phyloP scores from a whole-genome alignment of 352 stramenopile species.

The Plasmopara halstedii region DNA sequence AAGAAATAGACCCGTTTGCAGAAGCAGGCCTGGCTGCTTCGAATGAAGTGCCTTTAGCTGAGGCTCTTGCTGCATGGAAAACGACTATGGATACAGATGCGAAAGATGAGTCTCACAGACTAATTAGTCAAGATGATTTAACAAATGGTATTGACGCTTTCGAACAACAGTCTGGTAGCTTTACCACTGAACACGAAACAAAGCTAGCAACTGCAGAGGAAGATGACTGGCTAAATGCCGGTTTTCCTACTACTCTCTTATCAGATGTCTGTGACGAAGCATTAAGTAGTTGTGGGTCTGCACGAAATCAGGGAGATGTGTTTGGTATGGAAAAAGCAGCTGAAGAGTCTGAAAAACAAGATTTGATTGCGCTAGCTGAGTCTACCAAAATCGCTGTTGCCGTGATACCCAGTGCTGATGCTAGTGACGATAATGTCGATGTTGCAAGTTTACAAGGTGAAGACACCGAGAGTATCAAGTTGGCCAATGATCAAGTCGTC shows the following conservation, averaged over 20 bases:
- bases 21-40: constrained; percentile 20
- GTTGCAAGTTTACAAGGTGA: neutral
- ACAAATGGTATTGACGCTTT: neutral
- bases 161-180: constrained; percentile 1
- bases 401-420: neutral
- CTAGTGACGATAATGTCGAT: constrained; percentile 4
- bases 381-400: neutral
- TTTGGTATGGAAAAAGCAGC: neutral
- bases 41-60: constrained; percentile 16
- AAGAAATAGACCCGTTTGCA: constrained; percentile 24
- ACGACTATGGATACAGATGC: constrained; percentile 2
- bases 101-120: neutral
- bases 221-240: neutral
- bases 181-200: neutral
- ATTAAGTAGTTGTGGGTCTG: neutral
- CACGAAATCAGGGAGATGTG: neutral
- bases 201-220: neutral
- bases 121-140: neutral
- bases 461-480: constrained; percentile 1
- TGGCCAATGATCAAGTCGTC: constrained; percentile 1
- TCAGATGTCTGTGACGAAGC: constrained; percentile 3
- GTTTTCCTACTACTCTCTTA: neutral
- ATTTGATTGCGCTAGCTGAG: neutral
- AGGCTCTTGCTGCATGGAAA: constrained; percentile 22
- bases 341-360: constrained; percentile 1